Conservation (phyloP, 306 rosid genomes). For the Trifolium pratense region DNA sequence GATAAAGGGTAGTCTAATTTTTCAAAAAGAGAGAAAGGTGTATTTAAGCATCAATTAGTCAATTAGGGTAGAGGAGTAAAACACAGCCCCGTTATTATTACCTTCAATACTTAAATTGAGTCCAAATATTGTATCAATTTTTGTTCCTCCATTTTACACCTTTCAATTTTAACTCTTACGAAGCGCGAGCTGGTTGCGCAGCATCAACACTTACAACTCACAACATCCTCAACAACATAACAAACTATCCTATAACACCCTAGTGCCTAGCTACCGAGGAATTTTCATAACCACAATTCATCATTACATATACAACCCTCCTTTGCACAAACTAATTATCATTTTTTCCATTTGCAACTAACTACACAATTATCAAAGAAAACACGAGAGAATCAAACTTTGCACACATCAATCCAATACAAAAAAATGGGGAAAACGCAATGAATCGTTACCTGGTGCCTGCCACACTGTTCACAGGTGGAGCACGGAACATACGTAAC, state of each 20-base stretch:
- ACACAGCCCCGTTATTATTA: not conserved
- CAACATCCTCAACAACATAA: slow-evolving; percentile 6
- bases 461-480: slow-evolving; percentile 81
- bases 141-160: slow-evolving; percentile 21
- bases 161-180: slow-evolving; percentile 30
- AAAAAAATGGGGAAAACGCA: not conserved
- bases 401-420: not conserved
- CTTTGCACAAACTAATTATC: slow-evolving; percentile 4
- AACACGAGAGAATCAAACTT: slow-evolving; percentile 19
- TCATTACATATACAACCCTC: slow-evolving; percentile 2
- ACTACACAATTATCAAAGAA: not conserved
- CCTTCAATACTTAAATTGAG: not conserved
- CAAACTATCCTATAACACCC: slow-evolving; percentile 27
- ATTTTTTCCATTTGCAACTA: slow-evolving; percentile 18
- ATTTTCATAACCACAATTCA: slow-evolving; percentile 16
- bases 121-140: slow-evolving; percentile 1
- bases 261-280: not conserved
- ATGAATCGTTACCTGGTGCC: slow-evolving; percentile 54
- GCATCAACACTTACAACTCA: not conserved
- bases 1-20: not conserved
- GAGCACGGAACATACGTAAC: slow-evolving; percentile 96
- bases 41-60: not conserved
- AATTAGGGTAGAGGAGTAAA: not conserved
- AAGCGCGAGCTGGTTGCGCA: not conserved
- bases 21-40: not conserved